Base-by-base conservation (phyloP, 495 filamentous ascomycete genomes). In the Hyaloscypha bicolor region DNA sequence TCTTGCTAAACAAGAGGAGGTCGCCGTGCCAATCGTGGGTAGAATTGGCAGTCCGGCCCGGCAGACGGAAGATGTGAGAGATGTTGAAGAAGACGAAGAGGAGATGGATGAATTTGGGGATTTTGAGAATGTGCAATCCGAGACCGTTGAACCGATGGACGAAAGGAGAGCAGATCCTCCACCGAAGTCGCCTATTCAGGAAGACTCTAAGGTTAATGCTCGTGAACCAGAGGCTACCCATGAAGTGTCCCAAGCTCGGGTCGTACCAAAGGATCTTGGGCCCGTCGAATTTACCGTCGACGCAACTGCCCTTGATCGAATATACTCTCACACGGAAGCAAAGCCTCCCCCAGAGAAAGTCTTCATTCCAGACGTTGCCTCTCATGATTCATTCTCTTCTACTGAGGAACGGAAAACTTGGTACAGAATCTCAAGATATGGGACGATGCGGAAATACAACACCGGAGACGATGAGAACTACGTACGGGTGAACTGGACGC, bases 361-460 rank as follows among this genome's bases (percentile, higher is more conserved):
- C 3, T 73, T 73, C 56, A 68, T 73, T 14, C 59, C 68, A 35
- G 71, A 73, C 51, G 63, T 39, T 22, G 42, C 69, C 21, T 51
- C 66, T 16, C 55, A 70, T 57, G 79, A 87, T 72, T 83, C 75
- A 48, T 85, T 86, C 61, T 75, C 75, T 19, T 74, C 81, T 19
- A 80, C 80, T 1, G 81, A 82, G n/a, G 78, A 86, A 64, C 83
- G 87, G 53, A 88, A 86, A 71, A 80, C 79, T 6, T 89, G 87
- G 87, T 89, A 89, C 67, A 84, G 86, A 30, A 73, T 88, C 6
- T 87, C 86, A 19, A 79, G 86, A 9, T 79, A 78, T 60, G 85
- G 84, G 12, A 85, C 85, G 0, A 82, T 83, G 67, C 76, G 84
- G 29, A 84, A 83, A 59, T 80, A 86, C 64, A 80, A 86, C 60